Evolutionary conservation across 139 green algal genomes (phyloP).

Genomic region (Chlorella vulgaris): DNA sequence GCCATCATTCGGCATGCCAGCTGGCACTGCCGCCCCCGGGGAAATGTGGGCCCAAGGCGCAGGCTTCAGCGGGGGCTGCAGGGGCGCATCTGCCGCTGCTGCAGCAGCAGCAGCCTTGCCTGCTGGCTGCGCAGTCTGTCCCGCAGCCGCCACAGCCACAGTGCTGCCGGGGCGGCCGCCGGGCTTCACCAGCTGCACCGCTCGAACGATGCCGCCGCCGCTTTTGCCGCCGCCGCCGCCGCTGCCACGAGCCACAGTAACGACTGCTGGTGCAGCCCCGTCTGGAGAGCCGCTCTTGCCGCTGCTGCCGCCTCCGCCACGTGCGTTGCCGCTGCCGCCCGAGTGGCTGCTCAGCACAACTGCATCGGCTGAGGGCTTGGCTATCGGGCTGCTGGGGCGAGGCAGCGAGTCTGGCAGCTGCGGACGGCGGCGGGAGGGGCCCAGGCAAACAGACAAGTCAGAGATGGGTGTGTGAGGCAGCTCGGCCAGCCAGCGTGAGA

Average conservation of each 20-base stretch:
- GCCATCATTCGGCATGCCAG: no score
- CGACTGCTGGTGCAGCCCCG: neutral
- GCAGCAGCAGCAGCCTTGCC: neutral
- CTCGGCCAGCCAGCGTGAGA: no score
- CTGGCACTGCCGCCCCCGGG: no score
- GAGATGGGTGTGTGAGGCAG: no score
- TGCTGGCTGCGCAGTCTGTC: neutral
- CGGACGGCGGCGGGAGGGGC: neutral
- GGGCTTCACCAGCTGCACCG: conserved; percentile 29
- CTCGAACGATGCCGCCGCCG: conserved; percentile 7
- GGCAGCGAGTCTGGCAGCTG: conserved; percentile 44
- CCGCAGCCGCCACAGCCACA: neutral
- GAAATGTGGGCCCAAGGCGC: conserved; percentile 46
- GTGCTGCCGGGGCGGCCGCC: conserved; percentile 9
- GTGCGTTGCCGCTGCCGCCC: neutral
- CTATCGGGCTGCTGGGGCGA: conserved; percentile 44
- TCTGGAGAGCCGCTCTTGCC: conserved; percentile 23
- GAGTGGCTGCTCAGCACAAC: conserved; percentile 15
- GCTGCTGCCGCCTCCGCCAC: neutral
- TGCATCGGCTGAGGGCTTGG: conserved; percentile 37
- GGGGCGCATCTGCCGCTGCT: neutral
- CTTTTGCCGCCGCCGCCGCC: conserved; percentile 5
- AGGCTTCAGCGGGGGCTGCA: conserved; percentile 33
- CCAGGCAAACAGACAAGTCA: neutral
- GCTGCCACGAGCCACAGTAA: neutral